A percentile compares a stretch with the other conserved stretches of the same genome.
phyloP scores from a whole-genome alignment of 140 eudicot genomes.

The Bidens hawaiensis region DNA sequence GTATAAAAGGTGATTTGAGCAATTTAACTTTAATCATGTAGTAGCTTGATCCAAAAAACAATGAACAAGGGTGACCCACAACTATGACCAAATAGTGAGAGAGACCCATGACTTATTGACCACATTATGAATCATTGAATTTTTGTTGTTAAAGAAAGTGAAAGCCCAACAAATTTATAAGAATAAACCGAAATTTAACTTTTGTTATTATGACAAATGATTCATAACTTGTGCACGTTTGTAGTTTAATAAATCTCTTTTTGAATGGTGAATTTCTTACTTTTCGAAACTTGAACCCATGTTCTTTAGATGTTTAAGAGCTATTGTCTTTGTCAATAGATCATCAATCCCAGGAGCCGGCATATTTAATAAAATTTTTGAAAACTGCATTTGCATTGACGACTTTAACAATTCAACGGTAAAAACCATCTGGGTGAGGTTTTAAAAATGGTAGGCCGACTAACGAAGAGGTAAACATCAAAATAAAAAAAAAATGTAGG shows the following conservation, averaged over 20 bases:
- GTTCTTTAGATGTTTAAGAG: too few species aligned
- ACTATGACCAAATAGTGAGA: slow-evolving; percentile 27
- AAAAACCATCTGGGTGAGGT: too few species aligned
- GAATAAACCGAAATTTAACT: background rate
- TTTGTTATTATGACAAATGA: background rate
- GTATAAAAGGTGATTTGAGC: slow-evolving; percentile 6
- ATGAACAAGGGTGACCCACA: slow-evolving; percentile 32
- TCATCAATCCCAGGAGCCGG: too few species aligned
- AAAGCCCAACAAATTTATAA: background rate
- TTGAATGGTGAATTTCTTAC: too few species aligned
- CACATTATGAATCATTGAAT: slow-evolving; percentile 20
- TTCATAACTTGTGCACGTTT: background rate
- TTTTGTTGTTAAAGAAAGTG: slow-evolving; percentile 1
- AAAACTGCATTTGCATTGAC: too few species aligned
- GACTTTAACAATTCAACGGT: too few species aligned
- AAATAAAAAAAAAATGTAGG: too few species aligned
- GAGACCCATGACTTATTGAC: slow-evolving; percentile 27
- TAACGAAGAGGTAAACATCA: too few species aligned
- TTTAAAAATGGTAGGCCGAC: too few species aligned
- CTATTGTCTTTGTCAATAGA: too few species aligned
- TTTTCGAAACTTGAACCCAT: too few species aligned
- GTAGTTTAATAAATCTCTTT: background rate
- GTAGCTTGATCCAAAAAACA: slow-evolving; percentile 22
- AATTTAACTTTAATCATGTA: slow-evolving; percentile 25
- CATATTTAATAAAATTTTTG: too few species aligned